A percentile compares a stretch with the other conserved stretches of the same genome.
Conservation (phyloP, 225 moss, liverwort and hornwort species). For the Climacium dendroides region DNA sequence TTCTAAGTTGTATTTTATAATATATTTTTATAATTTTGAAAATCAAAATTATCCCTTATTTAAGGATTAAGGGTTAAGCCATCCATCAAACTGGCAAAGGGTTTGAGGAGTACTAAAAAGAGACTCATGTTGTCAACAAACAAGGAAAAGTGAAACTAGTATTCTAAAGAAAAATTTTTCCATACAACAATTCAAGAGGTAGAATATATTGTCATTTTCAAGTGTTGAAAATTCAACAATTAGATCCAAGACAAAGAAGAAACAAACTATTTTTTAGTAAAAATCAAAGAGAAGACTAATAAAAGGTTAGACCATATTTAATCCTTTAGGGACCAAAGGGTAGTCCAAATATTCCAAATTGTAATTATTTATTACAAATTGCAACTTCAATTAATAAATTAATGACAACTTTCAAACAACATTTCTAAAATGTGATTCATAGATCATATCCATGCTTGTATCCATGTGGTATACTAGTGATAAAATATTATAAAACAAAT, state of each 20-base stretch:
- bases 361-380: neutral
- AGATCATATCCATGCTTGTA: neutral
- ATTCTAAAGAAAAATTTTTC: neutral
- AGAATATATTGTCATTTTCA: neutral
- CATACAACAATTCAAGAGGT: neutral
- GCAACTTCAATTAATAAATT: neutral
- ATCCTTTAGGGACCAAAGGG: neutral
- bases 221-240: neutral
- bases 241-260: neutral
- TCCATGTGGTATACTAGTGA: no score
- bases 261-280: fast-evolving
- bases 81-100: fast-evolving
- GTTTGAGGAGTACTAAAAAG: fast-evolving
- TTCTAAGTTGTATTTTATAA: no score
- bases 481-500: fast-evolving
- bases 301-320: neutral
- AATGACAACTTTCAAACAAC: neutral
- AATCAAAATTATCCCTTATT: no score
- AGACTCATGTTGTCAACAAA: neutral
- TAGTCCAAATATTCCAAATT: neutral
- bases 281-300: fast-evolving
- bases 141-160: fast-evolving
- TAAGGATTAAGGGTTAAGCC: neutral
- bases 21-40: no score
- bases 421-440: neutral